Conservation (phyloP, 1,284 basidiomycete species). For the Pholiota adiposa region DNA sequence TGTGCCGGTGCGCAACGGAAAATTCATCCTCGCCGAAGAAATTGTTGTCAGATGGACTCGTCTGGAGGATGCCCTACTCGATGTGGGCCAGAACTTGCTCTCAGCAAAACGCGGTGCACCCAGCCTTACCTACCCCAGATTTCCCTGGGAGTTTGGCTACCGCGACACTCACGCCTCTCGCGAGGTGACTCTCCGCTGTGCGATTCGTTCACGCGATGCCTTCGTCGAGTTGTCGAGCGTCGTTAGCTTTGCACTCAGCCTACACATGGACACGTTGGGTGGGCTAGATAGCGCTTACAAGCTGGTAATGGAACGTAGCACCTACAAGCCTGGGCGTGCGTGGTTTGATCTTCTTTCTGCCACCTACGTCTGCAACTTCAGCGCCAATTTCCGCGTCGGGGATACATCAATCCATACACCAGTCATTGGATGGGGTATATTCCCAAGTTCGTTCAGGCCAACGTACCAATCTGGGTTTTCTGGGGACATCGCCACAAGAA, state of each 20-base stretch:
- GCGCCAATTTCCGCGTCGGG: neutral
- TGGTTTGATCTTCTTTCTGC: neutral
- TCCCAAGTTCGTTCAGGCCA: neutral
- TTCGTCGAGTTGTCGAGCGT: neutral
- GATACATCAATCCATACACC: constrained; percentile 2
- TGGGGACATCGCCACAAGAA: neutral
- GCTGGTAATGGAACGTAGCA: neutral
- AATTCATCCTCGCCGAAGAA: neutral
- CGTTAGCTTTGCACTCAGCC: neutral
- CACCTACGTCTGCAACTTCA: neutral
- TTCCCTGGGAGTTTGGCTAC: neutral
- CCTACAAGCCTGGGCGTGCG: neutral
- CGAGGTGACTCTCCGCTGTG: neutral
- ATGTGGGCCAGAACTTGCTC: neutral
- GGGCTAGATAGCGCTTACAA: neutral
- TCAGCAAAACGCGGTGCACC: neutral
- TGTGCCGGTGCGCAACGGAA: neutral
- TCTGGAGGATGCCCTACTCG: neutral
- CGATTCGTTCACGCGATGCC: neutral
- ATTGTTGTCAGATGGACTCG: neutral
- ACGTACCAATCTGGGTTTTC: constrained; percentile 3
- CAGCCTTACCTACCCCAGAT: neutral
- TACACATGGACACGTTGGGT: neutral
- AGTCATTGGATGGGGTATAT: neutral
- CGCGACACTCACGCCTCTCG: neutral